Base-by-base conservation (phyloP, 176 grass and related monocot genomes). In the Zizania latifolia region DNA sequence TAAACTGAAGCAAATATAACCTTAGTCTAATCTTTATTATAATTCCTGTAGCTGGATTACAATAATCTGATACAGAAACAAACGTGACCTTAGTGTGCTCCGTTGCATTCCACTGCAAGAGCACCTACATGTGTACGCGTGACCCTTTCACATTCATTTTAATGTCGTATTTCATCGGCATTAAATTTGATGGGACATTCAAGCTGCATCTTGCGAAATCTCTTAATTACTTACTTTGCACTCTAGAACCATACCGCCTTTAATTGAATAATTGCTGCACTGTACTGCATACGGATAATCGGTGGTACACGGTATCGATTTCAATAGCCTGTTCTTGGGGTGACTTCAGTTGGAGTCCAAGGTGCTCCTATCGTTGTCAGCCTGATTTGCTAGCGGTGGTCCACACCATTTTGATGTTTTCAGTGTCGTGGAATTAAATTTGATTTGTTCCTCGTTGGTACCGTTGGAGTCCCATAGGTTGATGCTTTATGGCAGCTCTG, bases 181-280 rank as follows among this genome's bases (percentile, higher is more conserved):
- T 78, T 78, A 62, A 86, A 53, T 70, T 69, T 54, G 32, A 38
- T 68, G 86, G 80, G 75, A 55, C 80, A 80, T 83, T 74, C 48
- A n/a, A 19, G 12, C 54, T 36, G 46, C 56, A 10, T 55, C 32
- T 33, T 65, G 50, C 33, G 53, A 2, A 69, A 15, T 33, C 46
- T 54, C 66, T 60, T 44, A 40, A 35, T 43, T 8, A 15, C 27
- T 50, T n/a, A n/a, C n/a, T 22, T 36, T 68, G 66, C 45, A 7
- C 71, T 63, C 74, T 53, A 53, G 32, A 32, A 78, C 48, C 13
- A 37, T 65, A 10, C 4, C 31, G 2, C 19, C 44, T 24, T 48
- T 44, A 72, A 57, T 21, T 53, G 7, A 3, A 53, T 19, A n/a
- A n/a, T 29, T 62, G 65, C 51, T 0, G 31, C 14, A 56, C 37